Conservation (phyloP, 2,329 filamentous ascomycete genomes). For the Alternaria tenuissima region DNA sequence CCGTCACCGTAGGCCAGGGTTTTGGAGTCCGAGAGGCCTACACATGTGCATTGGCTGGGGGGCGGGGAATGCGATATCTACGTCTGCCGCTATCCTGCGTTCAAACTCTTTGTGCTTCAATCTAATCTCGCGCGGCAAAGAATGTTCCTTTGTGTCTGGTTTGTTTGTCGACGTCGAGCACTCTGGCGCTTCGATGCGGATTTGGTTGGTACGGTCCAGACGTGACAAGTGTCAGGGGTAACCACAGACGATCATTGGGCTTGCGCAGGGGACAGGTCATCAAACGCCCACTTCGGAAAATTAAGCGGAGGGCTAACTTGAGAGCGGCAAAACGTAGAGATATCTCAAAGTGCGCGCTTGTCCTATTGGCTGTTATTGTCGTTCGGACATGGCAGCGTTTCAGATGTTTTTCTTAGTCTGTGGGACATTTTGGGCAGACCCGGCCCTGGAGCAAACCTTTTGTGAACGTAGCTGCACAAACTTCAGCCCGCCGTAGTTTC, state of each 20-base stretch:
- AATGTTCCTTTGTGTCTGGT: constrained; percentile 2
- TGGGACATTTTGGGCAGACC: constrained; percentile 21
- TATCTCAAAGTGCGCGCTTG: constrained; percentile 6
- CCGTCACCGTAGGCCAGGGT: constrained; percentile 16
- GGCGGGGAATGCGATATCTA: constrained; percentile 15
- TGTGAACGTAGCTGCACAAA: constrained; percentile 30
- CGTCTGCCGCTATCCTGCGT: constrained; percentile 56
- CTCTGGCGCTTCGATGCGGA: constrained; percentile 28
- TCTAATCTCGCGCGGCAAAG: constrained; percentile 8
- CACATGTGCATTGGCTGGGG: constrained; percentile 22
- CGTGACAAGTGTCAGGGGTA: constrained; percentile 34
- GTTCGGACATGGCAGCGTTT: constrained; percentile 30
- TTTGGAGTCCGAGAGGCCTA: constrained; percentile 20
- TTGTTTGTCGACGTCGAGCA: constrained; percentile 6
- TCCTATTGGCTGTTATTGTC: constrained; percentile 24
- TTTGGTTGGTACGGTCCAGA: constrained; percentile 23
- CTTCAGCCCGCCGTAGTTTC: constrained; percentile 24
- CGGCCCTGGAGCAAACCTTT: constrained; percentile 7
- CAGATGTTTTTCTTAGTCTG: constrained; percentile 27
- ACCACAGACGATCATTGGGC: constrained; percentile 26
- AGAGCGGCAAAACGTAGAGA: constrained; percentile 19
- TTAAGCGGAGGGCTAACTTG: constrained; percentile 24
- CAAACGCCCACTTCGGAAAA: constrained; percentile 28
- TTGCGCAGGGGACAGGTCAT: constrained; percentile 32
- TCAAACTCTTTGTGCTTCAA: constrained; percentile 4